Evolutionary conservation across 2,329 filamentous ascomycete genomes (phyloP).

Genomic region (Biscogniauxia marginata): DNA sequence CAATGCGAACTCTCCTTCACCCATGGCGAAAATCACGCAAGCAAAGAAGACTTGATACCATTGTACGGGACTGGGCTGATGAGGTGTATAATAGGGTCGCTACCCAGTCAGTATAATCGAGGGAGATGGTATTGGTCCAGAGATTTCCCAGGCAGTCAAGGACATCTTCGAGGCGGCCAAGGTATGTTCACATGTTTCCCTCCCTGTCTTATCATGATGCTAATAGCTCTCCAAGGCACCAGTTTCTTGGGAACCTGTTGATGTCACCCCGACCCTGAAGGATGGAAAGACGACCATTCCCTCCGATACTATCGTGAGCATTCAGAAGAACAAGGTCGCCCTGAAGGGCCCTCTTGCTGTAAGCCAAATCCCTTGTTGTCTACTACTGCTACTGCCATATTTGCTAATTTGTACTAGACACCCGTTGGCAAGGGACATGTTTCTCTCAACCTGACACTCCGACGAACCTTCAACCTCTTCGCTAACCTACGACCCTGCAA

Average conservation of each 20-base stretch:
- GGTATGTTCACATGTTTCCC: conserved; percentile 49
- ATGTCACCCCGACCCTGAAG: conserved; percentile 90
- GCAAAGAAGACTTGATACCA: conserved; percentile 21
- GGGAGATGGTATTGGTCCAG: conserved; percentile 97
- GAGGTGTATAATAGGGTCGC: conserved; percentile 64
- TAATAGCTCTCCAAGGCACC: conserved; percentile 60
- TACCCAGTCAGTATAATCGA: conserved; percentile 97
- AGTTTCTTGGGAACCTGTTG: conserved; percentile 94
- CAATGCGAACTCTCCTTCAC: conserved; percentile 12
- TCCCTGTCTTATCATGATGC: not conserved
- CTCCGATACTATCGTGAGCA: conserved; percentile 87
- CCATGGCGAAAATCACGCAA: conserved; percentile 42
- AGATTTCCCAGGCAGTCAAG: conserved; percentile 97
- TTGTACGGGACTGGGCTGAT: conserved; percentile 9
- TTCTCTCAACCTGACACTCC: conserved; percentile 96
- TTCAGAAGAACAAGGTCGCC: conserved; percentile 93
- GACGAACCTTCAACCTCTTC: conserved; percentile 99
- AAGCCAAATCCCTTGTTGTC: conserved; percentile 38
- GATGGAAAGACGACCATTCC: conserved; percentile 96
- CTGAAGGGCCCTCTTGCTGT: conserved; percentile 97
- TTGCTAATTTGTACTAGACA: conserved; percentile 53
- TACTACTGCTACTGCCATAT: not conserved
- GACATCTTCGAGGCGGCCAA: conserved; percentile 96
- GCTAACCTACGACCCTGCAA: conserved; percentile 98
- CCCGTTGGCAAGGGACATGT: conserved; percentile 98